These are phyloP conservation scores for Talaromyces liani DNA, from an alignment of 495 filamentous ascomycete genomes.

Conservation along the genomic window DNA sequence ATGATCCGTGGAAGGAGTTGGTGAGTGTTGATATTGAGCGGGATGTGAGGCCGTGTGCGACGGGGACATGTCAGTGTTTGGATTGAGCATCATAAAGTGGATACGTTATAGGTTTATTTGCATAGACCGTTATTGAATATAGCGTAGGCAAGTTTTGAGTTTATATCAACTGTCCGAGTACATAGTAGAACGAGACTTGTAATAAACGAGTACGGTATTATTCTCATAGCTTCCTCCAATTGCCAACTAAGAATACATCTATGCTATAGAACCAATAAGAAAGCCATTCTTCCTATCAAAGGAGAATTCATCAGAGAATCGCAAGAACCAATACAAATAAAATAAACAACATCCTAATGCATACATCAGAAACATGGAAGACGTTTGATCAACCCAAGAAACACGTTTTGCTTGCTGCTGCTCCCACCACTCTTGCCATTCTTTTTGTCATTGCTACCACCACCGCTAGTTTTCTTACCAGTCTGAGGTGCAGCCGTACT, in stretches of 20 bases:
- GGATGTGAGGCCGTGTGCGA: conserved; percentile 25
- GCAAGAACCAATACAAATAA: neutral
- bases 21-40: conserved; percentile 22
- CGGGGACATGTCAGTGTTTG: conserved; percentile 10
- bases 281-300: neutral
- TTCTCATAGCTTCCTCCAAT: neutral
- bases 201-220: neutral
- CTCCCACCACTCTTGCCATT: neutral
- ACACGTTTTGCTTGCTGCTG: neutral
- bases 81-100: neutral
- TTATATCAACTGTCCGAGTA: neutral
- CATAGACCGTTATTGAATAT: neutral
- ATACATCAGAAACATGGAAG: neutral
- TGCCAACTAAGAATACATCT: neutral
- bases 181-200: neutral
- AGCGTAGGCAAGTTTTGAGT: neutral
- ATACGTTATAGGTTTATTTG: neutral
- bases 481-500: neutral
- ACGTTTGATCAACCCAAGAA: neutral
- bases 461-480: neutral
- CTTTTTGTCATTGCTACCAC: neutral
- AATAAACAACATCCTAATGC: neutral
- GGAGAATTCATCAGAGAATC: neutral
- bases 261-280: neutral
- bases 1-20: conserved; percentile 19